A percentile compares a stretch with the other conserved stretches of the same genome.
These are phyloP conservation scores for Ustilago lituana DNA, from an alignment of 1,284 basidiomycete genomes.

Conservation along the genomic window DNA sequence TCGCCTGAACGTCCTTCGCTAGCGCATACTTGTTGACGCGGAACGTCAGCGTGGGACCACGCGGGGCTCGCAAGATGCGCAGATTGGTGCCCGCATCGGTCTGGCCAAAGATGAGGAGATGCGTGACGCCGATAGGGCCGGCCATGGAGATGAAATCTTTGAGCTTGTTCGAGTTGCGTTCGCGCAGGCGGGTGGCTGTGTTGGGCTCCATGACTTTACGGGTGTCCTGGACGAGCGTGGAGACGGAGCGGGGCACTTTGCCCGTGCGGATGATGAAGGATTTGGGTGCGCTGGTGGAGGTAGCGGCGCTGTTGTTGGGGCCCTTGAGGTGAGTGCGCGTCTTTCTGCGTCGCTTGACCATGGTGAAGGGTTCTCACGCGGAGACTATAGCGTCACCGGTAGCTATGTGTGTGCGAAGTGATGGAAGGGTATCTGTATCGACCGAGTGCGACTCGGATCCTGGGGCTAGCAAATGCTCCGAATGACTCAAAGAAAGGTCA, in stretches of 20 bases:
- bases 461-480: too few relatives aligned
- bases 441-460: too few relatives aligned
- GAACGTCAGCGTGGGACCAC: constrained; percentile 94
- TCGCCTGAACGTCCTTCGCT: constrained; percentile 80
- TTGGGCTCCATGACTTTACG: constrained; percentile 98
- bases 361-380: constrained; percentile 3
- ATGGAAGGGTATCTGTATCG: not conserved
- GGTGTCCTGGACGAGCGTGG: constrained; percentile 88
- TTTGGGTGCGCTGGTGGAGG: constrained; percentile 68
- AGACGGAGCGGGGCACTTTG: constrained; percentile 84
- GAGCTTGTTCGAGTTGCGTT: constrained; percentile 88
- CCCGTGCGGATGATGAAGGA: constrained; percentile 91
- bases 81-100: constrained; percentile 76
- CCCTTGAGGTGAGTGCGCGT: constrained; percentile 65
- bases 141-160: constrained; percentile 95
- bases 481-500: too few relatives aligned
- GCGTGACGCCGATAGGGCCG: constrained; percentile 88
- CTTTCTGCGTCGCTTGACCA: constrained; percentile 58
- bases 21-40: constrained; percentile 90
- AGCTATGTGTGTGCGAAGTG: not conserved
- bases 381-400: too few relatives aligned
- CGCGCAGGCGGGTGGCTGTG: constrained; percentile 86
- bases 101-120: constrained; percentile 82
- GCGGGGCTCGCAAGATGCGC: constrained; percentile 86
- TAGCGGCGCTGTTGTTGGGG: constrained; percentile 50